Evolutionary conservation across 2,329 filamentous ascomycete genomes (phyloP), one percentile per base, ranked within the genome.

Genomic region (Pseudonectria foliicola): DNA sequence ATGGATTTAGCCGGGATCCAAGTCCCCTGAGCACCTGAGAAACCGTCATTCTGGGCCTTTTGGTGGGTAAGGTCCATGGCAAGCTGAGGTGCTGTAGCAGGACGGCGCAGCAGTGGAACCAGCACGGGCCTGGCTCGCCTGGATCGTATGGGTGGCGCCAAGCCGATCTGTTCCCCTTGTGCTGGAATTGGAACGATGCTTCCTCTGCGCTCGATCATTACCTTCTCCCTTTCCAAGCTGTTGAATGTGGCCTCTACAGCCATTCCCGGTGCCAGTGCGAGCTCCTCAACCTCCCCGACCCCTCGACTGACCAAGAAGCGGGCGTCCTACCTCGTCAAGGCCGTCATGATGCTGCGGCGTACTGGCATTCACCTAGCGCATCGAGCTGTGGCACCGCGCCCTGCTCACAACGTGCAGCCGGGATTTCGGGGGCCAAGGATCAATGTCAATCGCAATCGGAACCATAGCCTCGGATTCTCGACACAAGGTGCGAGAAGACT

Each of bases 401-500:
- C 37, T 47, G 47, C 42, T 44, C 35, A 31, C 37, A 32, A 30
- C 29, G 39, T 32, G 31, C 44, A 39, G 31, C 31, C 35, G 32
- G 31, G 38, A 13, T 37, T 26, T 47, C 44, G 43, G 48, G 40
- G 42, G 37, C 48, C 49, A 41, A 29, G 26, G 29, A 42, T 26
- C 21, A 32, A 29, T 13, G 30, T 33, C 31, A 35, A 23, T 15
- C 33, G 31, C 26, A 31, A 24, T 24, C 13, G 27, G 21, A 27
- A 27, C 18, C 38, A 33, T 39, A 46, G 40, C 36, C 48, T 49
- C 33, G 48, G 34, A 23, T 59, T 59, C 44, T 56, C 56, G 25
- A 54, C 54, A n/a, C 49, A 54, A 33, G 34, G 44, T 31, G 24
- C 39, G 13, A 50, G 35, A 27, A 46, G 44, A 36, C 45, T 38